Base-by-base conservation (phyloP, 805 yeast genomes). In the Teunomyces gatunensis region DNA sequence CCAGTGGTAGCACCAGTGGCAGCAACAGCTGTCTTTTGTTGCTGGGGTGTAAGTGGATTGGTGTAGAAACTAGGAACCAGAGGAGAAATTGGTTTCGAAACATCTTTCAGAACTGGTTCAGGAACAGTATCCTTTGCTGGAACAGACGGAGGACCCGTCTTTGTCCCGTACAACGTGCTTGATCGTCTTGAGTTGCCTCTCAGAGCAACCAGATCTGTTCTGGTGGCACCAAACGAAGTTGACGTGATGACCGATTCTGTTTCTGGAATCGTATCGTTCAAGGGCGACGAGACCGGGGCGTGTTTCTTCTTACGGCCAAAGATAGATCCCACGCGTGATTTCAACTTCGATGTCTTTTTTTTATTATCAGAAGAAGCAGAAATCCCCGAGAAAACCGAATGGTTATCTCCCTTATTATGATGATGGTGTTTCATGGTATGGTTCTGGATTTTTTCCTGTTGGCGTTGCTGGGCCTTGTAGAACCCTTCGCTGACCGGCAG, bases 301-400 rank as follows among this genome's bases (percentile, higher is more conserved):
- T 74, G 72, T 57, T 80, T 82, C 63, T 80, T 84, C 37, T 55
- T 62, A 53, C 81, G 78, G 39, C 86, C 84, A 57, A 87, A 82
- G 52, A 87, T 79, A 0, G 94, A 84, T 7, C 95, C 95, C 47
- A 87, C 85, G 58, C 72, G 82, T 5, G 90, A 85, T 64, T 80
- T 81, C 56, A 87, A 64, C 40, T 74, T 76, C n/a, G 71, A 66
- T 28, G 61, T 60, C 45, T 61, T 60, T 49, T 65, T 65, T 40
- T 64, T 64, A 44, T 64, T 64, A 44, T 64, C 57, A 15, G 65
- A 51, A 13, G 53, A 48, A 6, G 48, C 25, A 27, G 59, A 42
- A 6, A 50, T 44, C 0, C 50, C 52, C 2, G 64, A 52, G 37
- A 29, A 42, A 21, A 50, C 37, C 6, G 51, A 46, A 13, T 47